Evolutionary conservation across 2,329 filamentous ascomycete species (phyloP), one percentile per base, ranked within the genome.

Genomic region (Myriosclerotinia curreyana): DNA sequence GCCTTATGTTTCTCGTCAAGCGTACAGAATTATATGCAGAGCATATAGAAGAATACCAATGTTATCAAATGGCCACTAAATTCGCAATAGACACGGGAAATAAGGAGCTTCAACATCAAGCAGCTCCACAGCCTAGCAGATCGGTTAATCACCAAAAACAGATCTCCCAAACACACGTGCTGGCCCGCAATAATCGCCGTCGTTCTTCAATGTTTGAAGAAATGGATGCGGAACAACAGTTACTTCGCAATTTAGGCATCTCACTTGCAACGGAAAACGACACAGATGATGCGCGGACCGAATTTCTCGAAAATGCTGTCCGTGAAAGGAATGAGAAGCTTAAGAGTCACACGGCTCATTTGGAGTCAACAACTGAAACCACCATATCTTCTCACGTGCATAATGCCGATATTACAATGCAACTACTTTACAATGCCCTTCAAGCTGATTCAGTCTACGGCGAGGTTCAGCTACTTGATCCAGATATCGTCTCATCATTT

Each of bases 401-500:
- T 0, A 83, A 86, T 65, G 77, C 79, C 0, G 76, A 77, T 22
- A 71, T 77, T 3, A 83, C 82, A 0, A 70, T 85, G 1, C 79
- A 82, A 66, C 69, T 82, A 11, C 71, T 85, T 20, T 75, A 78
- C 6, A 82, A 83, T 65, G 83, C 79, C 49, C 73, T 86, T 0
- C 73, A 85, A 1, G 81, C 81, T 0, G 83, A 86, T 69, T 83
- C 79, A 38, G 74, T 78, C 5, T 84, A 78, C 69, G 76, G 76
- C 0, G 72, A 77, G n/a, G 77, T 83, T 5, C 76, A 76, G 50
- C 77, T 86, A 7, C 74, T 80, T 7, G 84, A 86, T 68, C 77
- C 80, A 0, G 82, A 83, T 36, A 79, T 84, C 46, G 80, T 83
- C 63, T 76, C 73, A 2, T 81, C 79, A 1, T 79, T 86, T n/a